These are phyloP conservation scores for Nymphaea colorata DNA, from an alignment of 164 flowering plant species.

Conservation along the genomic window DNA sequence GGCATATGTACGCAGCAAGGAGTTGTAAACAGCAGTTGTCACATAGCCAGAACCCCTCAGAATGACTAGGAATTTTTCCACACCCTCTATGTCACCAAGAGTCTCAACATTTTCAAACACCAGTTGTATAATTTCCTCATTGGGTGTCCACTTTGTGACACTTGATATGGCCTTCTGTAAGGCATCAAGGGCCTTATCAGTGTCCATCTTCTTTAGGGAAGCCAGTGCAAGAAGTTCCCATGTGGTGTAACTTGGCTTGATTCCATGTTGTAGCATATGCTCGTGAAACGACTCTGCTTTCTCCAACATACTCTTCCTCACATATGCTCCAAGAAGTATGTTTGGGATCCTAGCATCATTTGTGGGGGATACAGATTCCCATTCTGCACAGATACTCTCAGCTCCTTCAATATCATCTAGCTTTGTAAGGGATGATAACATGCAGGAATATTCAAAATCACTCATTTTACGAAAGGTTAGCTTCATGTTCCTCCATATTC, in stretches of 20 bases:
- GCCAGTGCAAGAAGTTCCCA: conserved; percentile 85
- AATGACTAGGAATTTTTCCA: conserved; percentile 42
- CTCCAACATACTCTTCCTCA: conserved; percentile 40
- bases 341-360: conserved; percentile 54
- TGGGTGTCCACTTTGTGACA: conserved; percentile 60
- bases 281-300: conserved; percentile 47
- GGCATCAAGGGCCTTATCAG: conserved; percentile 39
- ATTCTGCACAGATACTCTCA: conserved; percentile 48
- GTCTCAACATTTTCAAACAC: conserved; percentile 36
- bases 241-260: conserved; percentile 52
- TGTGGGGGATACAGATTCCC: conserved; percentile 61
- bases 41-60: conserved; percentile 57
- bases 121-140: conserved; percentile 29
- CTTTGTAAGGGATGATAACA: conserved; percentile 67
- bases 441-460: conserved; percentile 69
- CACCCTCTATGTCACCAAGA: conserved; percentile 40
- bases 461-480: conserved; percentile 51
- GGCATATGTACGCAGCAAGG: conserved; percentile 50
- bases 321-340: conserved; percentile 57
- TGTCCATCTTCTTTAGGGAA: conserved; percentile 33
- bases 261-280: conserved; percentile 34
- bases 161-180: conserved; percentile 53
- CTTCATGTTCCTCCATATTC: conserved; percentile 58
- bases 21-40: conserved; percentile 60
- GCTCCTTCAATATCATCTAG: conserved; percentile 57